Evolutionary conservation across 768 basidiomycete genomes (phyloP).

Genomic region (Lyophyllum atratum): DNA sequence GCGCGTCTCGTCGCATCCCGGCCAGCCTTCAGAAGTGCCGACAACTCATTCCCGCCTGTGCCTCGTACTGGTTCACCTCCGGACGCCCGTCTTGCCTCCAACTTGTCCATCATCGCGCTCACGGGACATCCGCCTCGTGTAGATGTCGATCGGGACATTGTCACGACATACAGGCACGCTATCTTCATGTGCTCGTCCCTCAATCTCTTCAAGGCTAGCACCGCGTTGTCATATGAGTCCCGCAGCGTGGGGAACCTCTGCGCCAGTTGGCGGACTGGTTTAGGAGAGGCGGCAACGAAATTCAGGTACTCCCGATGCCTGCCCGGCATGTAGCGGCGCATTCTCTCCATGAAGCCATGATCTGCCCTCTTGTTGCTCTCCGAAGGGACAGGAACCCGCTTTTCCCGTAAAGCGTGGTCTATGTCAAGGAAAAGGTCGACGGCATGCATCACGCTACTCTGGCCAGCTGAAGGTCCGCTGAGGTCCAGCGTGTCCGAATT

Average conservation of each 20-base stretch:
- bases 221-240: constrained; percentile 78
- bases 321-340: constrained; percentile 95
- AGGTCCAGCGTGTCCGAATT: constrained; percentile 60
- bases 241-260: constrained; percentile 56
- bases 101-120: constrained; percentile 53
- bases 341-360: constrained; percentile 86
- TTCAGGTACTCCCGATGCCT: constrained; percentile 84
- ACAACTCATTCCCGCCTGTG: constrained; percentile 88
- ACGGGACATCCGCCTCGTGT: constrained; percentile 51
- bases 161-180: constrained; percentile 84
- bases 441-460: constrained; percentile 89
- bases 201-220: constrained; percentile 78
- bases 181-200: constrained; percentile 89
- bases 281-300: constrained; percentile 60
- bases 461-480: constrained; percentile 92
- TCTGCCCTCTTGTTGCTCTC: constrained; percentile 65
- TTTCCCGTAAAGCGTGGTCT: constrained; percentile 78
- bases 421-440: constrained; percentile 86
- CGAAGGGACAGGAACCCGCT: constrained; percentile 69
- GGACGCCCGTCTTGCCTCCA: constrained; percentile 31
- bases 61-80: constrained; percentile 65
- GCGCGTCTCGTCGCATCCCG: constrained; percentile 83
- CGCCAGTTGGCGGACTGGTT: constrained; percentile 65
- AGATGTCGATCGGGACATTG: constrained; percentile 70
- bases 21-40: constrained; percentile 82